Percentiles rank a stretch among this genome's conserved stretches.
Conservation (phyloP, 139 green algal genomes). For the Chlamydomonas sp. region DNA sequence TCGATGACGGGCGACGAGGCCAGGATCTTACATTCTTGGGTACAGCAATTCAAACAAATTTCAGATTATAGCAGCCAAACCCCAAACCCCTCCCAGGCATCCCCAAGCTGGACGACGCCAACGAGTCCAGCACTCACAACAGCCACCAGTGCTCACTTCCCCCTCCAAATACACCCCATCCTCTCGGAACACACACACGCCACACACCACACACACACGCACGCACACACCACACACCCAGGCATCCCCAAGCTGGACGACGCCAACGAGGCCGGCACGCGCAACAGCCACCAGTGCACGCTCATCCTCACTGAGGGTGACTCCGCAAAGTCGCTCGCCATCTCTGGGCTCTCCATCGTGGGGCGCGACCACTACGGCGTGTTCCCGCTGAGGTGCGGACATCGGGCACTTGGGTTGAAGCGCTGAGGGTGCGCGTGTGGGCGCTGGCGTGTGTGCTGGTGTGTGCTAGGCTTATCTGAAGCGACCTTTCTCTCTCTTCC, state of each 20-base stretch:
- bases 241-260: conserved; percentile 97
- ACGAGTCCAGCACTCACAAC: conserved; percentile 84
- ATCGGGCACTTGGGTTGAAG: too few species aligned
- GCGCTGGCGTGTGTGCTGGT: too few species aligned
- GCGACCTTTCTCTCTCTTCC: too few species aligned
- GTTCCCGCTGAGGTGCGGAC: conserved; percentile 88
- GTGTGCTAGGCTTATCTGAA: too few species aligned
- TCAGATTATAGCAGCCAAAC: too few species aligned
- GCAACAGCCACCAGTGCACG: conserved; percentile 84
- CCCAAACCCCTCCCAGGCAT: conserved; percentile 1
- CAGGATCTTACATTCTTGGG: too few species aligned
- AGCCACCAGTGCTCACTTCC: conserved; percentile 84
- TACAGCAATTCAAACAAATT: too few species aligned
- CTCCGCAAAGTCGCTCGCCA: conserved; percentile 92
- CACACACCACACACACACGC: too few species aligned
- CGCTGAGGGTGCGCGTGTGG: too few species aligned
- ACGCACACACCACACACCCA: conserved; percentile 20
- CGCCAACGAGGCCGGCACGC: conserved; percentile 90
- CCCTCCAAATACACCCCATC: conserved; percentile 48
- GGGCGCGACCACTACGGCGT: conserved; percentile 93
- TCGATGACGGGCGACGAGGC: too few species aligned
- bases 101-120: conserved; percentile 75
- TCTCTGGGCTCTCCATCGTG: conserved; percentile 88
- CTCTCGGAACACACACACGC: conserved; percentile 70
- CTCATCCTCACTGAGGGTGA: conserved; percentile 99